Conservation (phyloP, 306 rosid species). For the Citrullus amarus region DNA sequence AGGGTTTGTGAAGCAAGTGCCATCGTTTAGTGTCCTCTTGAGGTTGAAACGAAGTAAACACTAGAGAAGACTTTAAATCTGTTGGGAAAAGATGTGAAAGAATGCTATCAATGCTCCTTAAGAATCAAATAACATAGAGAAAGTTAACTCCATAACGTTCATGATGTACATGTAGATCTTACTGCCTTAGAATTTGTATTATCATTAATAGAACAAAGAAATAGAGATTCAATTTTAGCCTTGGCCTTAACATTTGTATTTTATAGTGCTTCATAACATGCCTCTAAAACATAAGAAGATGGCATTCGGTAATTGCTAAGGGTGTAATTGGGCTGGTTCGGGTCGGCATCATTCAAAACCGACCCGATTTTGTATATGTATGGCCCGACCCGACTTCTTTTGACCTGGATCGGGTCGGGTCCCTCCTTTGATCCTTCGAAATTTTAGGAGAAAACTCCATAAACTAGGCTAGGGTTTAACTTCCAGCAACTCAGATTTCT, state of each 20-base stretch:
- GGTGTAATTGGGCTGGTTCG: no score
- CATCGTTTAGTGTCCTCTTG: constrained; percentile 20
- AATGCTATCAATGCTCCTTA: background rate
- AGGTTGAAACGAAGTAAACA: background rate
- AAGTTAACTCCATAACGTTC: background rate
- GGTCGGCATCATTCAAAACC: no score
- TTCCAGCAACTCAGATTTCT: no score
- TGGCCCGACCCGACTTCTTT: no score
- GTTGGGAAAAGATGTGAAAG: background rate
- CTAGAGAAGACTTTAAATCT: background rate
- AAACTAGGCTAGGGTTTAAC: no score
- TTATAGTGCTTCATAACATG: background rate
- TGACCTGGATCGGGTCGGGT: no score
- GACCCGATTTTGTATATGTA: no score
- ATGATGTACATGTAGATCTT: background rate
- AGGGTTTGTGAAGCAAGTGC: constrained; percentile 43
- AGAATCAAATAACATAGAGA: background rate
- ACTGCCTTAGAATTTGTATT: background rate
- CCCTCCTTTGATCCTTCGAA: no score
- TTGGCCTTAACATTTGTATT: background rate
- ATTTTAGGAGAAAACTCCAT: no score
- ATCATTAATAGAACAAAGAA: background rate
- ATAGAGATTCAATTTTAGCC: background rate
- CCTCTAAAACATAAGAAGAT: background rate
- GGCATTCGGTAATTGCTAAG: background rate